Evolutionary conservation across 257 asterid species (phyloP).

Genomic region (Primulina eburnea): DNA sequence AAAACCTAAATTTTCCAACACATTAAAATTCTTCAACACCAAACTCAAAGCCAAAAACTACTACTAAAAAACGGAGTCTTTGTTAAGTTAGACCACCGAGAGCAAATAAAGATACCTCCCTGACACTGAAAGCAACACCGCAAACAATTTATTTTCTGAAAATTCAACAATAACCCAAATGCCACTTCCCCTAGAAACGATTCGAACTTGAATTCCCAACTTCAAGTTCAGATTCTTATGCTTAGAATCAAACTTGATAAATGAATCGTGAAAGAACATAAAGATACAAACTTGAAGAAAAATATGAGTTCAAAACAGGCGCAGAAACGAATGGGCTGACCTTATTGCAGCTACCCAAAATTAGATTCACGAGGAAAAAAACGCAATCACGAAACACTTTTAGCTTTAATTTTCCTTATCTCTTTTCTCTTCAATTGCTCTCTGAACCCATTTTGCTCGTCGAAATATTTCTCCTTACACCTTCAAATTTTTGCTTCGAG

Average conservation of each 20-base stretch:
- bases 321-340: slow-evolving; percentile 41
- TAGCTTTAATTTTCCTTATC: slow-evolving; percentile 27
- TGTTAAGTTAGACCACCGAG: slow-evolving; percentile 29
- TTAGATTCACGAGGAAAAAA: slow-evolving; percentile 33
- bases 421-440: slow-evolving; percentile 30
- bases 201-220: slow-evolving; percentile 47
- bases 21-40: slow-evolving; percentile 25
- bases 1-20: slow-evolving; percentile 40
- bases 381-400: slow-evolving; percentile 32
- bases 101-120: slow-evolving; percentile 35
- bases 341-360: slow-evolving; percentile 43
- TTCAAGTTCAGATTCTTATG: slow-evolving; percentile 42
- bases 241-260: slow-evolving; percentile 37
- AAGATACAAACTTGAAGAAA: slow-evolving; percentile 36
- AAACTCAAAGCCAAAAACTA: slow-evolving; percentile 22
- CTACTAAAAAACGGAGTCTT: slow-evolving; percentile 27
- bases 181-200: slow-evolving; percentile 37
- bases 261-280: slow-evolving; percentile 29
- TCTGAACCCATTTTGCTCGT: slow-evolving; percentile 37
- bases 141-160: slow-evolving; percentile 31
- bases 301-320: slow-evolving; percentile 30
- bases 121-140: slow-evolving; percentile 39
- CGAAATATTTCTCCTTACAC: slow-evolving; percentile 36
- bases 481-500: slow-evolving; percentile 40
- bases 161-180: slow-evolving; percentile 41